Conservation (phyloP, 2,329 filamentous ascomycete species). For the Aureobasidium musti region DNA sequence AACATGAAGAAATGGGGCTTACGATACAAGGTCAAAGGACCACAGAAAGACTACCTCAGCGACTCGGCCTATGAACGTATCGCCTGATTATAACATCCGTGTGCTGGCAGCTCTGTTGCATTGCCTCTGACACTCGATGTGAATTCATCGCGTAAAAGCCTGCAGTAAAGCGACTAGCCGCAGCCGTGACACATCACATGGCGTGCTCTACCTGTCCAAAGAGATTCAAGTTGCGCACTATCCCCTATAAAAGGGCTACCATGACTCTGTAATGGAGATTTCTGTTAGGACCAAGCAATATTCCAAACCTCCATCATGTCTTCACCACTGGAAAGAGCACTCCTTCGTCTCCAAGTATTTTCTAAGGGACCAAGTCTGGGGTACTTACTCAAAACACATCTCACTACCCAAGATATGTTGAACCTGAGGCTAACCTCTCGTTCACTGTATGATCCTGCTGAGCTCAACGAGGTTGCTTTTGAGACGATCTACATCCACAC, state of each 20-base stretch:
- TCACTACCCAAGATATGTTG: background rate
- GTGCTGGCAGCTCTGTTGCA: background rate
- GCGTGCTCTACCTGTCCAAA: slow-evolving; percentile 15
- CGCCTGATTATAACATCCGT: slow-evolving; percentile 7
- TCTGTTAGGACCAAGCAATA: background rate
- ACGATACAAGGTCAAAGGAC: slow-evolving; percentile 43
- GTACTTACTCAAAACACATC: background rate
- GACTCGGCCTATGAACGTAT: slow-evolving; percentile 41
- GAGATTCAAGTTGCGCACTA: background rate
- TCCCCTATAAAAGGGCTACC: background rate
- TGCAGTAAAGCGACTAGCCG: background rate
- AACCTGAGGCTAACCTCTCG: background rate
- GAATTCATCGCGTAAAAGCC: slow-evolving; percentile 9
- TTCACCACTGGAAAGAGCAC: slow-evolving; percentile 15
- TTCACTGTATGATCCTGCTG: background rate
- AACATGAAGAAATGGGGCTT: slow-evolving; percentile 42
- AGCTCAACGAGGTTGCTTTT: slow-evolving; percentile 4
- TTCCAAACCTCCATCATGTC: background rate
- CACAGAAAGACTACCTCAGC: slow-evolving; percentile 44
- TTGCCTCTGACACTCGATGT: background rate
- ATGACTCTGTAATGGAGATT: background rate
- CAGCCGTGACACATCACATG: slow-evolving; percentile 17
- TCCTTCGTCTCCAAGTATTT: slow-evolving; percentile 3
- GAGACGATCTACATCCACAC: slow-evolving; percentile 22
- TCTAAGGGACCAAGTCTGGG: background rate